Evolutionary conservation across 2,329 filamentous ascomycete genomes (phyloP), one percentile per base, ranked within the genome.

Genomic region (Lasiodiplodia hormozganensis): DNA sequence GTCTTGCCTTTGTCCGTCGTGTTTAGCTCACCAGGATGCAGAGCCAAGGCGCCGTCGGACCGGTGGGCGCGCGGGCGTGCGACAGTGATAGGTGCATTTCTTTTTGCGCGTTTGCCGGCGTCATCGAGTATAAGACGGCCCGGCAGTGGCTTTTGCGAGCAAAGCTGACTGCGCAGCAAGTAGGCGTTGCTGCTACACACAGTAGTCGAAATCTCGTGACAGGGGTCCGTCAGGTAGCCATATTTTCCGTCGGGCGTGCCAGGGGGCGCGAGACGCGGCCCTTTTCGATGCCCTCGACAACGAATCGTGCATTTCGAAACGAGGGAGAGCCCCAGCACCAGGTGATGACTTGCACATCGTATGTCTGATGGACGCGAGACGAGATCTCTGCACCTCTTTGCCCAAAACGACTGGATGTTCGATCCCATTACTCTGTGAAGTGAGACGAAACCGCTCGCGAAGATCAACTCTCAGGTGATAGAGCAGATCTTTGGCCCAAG

Each of bases 1-100:
- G 18, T 18, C 28, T 23, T 64, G 40, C 43, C 16, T 28, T 52
- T 31, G 8, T 62, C 40, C 21, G 25, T 49, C 43, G 40, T 21
- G 28, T 40, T 34, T 49, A 18, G 58, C 43, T 34, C 51, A 34
- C 6, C 58, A 52, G 28, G 4, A 36, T 52, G 47, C 60, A 64
- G 43, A 38, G 60, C 60, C 60, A 52, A 64, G 60, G 18, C 60
- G n/a, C 47, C 47, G 60, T 52, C 60, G 51, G 28, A 31, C 47
- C 60, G 47, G 43, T 31, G 7, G 43, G 60, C 60, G 58, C 25
- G 40, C 28, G 31, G 14, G 58, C 58, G 40, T 49, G 58, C 12
- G 4, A 3, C 40, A 31, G 47, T 52, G 60, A 64, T 52, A 52
- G 60, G 60, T 64, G 60, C 60, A 62, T 62, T 62, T 62, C 57